phyloP scores from a whole-genome alignment of 352 stramenopile genomes.

The Globisporangium apiculatum region DNA sequence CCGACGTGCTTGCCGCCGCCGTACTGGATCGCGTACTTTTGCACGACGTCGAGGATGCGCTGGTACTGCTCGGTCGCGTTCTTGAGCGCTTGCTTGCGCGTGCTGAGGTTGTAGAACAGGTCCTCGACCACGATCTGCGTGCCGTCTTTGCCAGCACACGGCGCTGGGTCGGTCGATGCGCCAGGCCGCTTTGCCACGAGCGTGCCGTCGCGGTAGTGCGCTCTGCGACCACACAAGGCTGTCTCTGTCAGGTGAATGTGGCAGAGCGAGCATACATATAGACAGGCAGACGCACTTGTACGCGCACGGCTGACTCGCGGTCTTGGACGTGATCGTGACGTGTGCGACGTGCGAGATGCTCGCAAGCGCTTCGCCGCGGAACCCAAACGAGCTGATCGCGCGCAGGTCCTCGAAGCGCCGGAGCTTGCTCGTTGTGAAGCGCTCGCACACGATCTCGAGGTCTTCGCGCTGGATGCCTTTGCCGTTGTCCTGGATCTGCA shows the following conservation, averaged over 20 bases:
- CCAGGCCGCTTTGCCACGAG: conserved; percentile 65
- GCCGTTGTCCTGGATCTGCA: conserved; percentile 95
- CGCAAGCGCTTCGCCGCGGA: conserved; percentile 97
- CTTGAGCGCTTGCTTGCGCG: conserved; percentile 89
- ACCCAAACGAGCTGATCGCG: conserved; percentile 95
- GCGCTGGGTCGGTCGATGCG: conserved; percentile 50
- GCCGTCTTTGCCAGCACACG: conserved; percentile 75
- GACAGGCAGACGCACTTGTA: conserved; percentile 48
- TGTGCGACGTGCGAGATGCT: conserved; percentile 95
- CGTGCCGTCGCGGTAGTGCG: conserved; percentile 89
- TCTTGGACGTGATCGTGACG: conserved; percentile 89
- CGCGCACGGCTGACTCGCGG: conserved; percentile 58
- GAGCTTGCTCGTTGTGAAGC: conserved; percentile 98
- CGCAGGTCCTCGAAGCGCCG: conserved; percentile 92
- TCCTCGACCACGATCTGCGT: conserved; percentile 91
- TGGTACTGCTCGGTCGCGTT: conserved; percentile 93
- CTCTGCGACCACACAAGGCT: conserved; percentile 48
- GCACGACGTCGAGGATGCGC: conserved; percentile 92
- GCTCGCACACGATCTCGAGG: conserved; percentile 93
- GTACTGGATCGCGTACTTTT: conserved; percentile 95
- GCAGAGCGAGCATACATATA: background rate
- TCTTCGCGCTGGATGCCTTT: conserved; percentile 90
- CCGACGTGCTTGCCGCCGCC: conserved; percentile 70
- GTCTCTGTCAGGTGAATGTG: background rate
- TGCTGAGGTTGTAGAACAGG: conserved; percentile 98